Evolutionary conservation across 768 basidiomycete genomes (phyloP).

Genomic region (Trichaptum fuscoviolaceum): DNA sequence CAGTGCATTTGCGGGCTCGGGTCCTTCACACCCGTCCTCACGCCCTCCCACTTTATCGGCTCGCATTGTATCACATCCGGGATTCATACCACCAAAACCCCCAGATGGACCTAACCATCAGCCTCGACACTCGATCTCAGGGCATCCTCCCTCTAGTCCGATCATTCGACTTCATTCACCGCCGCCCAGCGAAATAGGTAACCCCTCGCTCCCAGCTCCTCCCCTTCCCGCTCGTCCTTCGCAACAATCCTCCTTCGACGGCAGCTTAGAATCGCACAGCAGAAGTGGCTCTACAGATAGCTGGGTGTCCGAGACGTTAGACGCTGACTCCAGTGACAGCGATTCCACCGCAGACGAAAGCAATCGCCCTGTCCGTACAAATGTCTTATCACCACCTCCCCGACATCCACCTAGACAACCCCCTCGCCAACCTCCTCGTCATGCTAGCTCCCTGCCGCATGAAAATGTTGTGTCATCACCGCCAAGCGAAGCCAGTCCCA

Average conservation of each 20-base stretch:
- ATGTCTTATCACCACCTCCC: conserved; percentile 13
- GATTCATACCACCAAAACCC: background rate
- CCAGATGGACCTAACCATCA: background rate
- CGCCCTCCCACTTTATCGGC: background rate
- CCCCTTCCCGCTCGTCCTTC: background rate
- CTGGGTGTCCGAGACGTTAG: background rate
- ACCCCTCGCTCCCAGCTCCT: background rate
- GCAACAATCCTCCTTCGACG: background rate
- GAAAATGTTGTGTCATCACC: conserved; percentile 3
- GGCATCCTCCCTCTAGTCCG: background rate
- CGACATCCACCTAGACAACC: conserved; percentile 20
- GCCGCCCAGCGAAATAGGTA: background rate
- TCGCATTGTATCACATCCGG: background rate
- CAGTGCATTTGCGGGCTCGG: background rate
- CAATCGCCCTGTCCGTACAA: conserved; percentile 6
- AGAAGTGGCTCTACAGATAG: background rate
- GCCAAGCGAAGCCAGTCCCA: background rate
- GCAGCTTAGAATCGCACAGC: background rate
- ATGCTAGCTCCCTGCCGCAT: background rate
- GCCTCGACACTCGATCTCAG: background rate
- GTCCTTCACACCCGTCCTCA: background rate
- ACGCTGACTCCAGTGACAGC: background rate
- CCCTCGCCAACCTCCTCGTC: conserved; percentile 6
- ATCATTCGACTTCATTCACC: background rate
- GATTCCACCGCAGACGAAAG: conserved; percentile 1